Evolutionary conservation across 768 basidiomycete genomes (phyloP).

Genomic region (Leccinum ochraceum): DNA sequence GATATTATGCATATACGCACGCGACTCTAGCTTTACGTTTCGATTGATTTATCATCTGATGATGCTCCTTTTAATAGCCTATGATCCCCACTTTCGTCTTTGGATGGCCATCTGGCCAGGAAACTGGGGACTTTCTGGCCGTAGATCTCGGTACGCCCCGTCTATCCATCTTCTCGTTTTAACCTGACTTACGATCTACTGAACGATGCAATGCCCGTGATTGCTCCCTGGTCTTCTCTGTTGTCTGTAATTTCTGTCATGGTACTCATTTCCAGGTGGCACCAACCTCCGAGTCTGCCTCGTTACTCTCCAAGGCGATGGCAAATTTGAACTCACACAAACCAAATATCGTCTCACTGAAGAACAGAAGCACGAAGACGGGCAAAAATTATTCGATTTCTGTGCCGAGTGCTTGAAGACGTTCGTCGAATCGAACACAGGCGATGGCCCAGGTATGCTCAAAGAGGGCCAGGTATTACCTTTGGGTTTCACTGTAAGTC

Average conservation of each 20-base stretch:
- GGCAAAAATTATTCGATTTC: constrained; percentile 94
- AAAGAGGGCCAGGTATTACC: constrained; percentile 63
- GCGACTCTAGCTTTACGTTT: neutral
- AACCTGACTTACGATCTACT: neutral
- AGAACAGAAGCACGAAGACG: constrained; percentile 98
- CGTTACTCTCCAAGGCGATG: constrained; percentile 86
- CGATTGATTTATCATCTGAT: constrained; percentile 11
- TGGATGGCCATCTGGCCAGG: constrained; percentile 89
- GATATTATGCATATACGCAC: neutral
- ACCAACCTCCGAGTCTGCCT: constrained; percentile 99
- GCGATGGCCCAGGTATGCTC: constrained; percentile 47
- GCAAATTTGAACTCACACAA: constrained; percentile 97
- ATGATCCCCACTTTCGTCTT: constrained; percentile 99
- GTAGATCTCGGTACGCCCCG: constrained; percentile 73
- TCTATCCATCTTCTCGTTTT: neutral
- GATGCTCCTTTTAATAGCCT: constrained; percentile 47
- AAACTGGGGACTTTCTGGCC: constrained; percentile 88
- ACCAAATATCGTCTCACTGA: constrained; percentile 96
- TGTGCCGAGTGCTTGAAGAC: constrained; percentile 91
- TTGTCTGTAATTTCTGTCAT: neutral
- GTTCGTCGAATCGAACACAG: constrained; percentile 78
- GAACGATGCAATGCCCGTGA: neutral
- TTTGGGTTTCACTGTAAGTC: constrained; percentile 88
- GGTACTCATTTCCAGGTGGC: constrained; percentile 55
- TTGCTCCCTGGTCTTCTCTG: neutral